A percentile compares a stretch with the other conserved stretches of the same genome.
Conservation (phyloP, 495 filamentous ascomycete genomes). For the Xylaria palmicola region DNA sequence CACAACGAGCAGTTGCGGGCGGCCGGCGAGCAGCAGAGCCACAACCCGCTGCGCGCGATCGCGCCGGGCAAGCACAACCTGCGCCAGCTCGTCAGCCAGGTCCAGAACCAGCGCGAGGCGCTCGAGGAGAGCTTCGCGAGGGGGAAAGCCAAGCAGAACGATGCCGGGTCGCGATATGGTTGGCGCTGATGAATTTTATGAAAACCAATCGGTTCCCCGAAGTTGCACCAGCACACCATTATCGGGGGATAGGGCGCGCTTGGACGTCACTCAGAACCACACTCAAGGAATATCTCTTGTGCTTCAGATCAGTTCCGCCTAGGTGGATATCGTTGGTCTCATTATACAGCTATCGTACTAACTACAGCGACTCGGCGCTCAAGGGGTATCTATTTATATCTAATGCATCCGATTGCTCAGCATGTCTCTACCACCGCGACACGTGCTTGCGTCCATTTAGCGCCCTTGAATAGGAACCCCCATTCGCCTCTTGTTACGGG, state of each 20-base stretch:
- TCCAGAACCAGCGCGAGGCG: conserved; percentile 73
- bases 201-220: background rate
- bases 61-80: conserved; percentile 83
- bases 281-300: background rate
- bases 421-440: conserved; percentile 42
- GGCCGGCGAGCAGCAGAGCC: conserved; percentile 61
- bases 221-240: background rate
- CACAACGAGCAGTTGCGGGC: conserved; percentile 75
- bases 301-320: background rate
- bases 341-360: conserved; percentile 4
- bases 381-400: background rate
- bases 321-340: background rate
- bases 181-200: conserved; percentile 57
- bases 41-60: conserved; percentile 81
- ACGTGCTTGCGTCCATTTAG: conserved; percentile 35
- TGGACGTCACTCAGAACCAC: background rate
- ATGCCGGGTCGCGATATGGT: conserved; percentile 80
- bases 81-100: conserved; percentile 81
- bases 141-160: conserved; percentile 69
- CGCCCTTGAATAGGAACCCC: conserved; percentile 52
- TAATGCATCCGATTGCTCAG: conserved; percentile 5
- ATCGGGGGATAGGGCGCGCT: background rate
- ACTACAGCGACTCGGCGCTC: background rate
- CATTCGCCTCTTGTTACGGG: conserved; percentile 56
- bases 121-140: conserved; percentile 85